Percentiles rank a stretch among this genome's conserved stretches.
Conservation (phyloP, 441 rosid species). For the Erysimum cheiri region DNA sequence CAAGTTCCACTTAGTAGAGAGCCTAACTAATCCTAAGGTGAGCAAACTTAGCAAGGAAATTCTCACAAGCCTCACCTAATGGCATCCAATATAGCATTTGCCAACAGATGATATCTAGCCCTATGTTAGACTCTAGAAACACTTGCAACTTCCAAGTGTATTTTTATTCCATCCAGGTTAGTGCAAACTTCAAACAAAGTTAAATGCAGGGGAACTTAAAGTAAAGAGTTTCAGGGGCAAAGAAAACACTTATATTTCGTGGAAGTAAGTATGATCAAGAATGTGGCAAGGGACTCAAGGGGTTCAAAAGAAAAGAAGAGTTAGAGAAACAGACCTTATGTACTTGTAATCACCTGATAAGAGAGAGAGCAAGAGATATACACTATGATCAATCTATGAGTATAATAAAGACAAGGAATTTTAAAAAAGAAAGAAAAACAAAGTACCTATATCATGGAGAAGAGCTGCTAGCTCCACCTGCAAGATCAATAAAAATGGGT, state of each 20-base stretch:
- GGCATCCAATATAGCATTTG: constrained; percentile 10
- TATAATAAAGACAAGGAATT: not conserved
- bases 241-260: not conserved
- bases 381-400: not conserved
- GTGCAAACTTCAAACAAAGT: not conserved
- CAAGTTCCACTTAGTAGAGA: constrained; percentile 10
- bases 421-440: not conserved
- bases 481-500: constrained; percentile 15
- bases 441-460: constrained; percentile 82
- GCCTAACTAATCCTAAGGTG: not conserved
- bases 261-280: constrained; percentile 9
- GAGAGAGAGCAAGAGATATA: constrained; percentile 31
- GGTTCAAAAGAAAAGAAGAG: constrained; percentile 8
- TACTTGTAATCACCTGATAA: constrained; percentile 86
- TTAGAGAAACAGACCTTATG: constrained; percentile 57
- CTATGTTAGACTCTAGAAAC: not conserved
- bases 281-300: not conserved
- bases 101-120: constrained; percentile 12
- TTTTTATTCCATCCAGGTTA: constrained; percentile 1
- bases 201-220: constrained; percentile 15
- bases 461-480: constrained; percentile 93
- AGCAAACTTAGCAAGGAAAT: not conserved
- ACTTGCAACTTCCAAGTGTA: not conserved
- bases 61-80: not conserved
- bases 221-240: constrained; percentile 4